Evolutionary conservation across 2,329 filamentous ascomycete species (phyloP).

Genomic region (Aspergillus ruber): DNA sequence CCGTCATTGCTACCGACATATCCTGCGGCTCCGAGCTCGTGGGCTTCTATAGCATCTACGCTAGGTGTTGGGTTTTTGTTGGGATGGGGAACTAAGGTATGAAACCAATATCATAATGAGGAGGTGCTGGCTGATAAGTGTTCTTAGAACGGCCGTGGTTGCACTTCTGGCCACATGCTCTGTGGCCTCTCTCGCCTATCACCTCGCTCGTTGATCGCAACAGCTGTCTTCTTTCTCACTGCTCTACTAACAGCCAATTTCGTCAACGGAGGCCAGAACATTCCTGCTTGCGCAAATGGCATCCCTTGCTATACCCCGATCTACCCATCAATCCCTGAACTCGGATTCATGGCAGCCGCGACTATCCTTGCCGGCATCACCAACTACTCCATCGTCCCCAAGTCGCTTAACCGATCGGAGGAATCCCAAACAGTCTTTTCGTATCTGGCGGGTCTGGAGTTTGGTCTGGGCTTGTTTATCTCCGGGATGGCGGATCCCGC

Average conservation of each 20-base stretch:
- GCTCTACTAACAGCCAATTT: constrained; percentile 40
- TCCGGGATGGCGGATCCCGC: constrained; percentile 46
- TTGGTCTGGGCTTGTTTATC: constrained; percentile 47
- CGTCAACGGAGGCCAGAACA: constrained; percentile 25
- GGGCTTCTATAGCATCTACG: constrained; percentile 31
- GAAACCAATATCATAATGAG: too few relatives aligned
- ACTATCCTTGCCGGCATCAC: constrained; percentile 23
- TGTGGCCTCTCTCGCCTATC: constrained; percentile 47
- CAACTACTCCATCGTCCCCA: constrained; percentile 30
- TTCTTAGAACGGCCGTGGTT: constrained; percentile 41
- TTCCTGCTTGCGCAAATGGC: constrained; percentile 33
- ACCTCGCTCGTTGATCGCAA: constrained; percentile 44
- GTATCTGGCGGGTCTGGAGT: constrained; percentile 44
- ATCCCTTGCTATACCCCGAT: constrained; percentile 42
- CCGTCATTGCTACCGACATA: constrained; percentile 42
- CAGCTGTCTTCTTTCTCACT: constrained; percentile 38
- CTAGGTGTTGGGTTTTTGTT: constrained; percentile 39
- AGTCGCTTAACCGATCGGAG: constrained; percentile 20
- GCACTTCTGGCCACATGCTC: constrained; percentile 52
- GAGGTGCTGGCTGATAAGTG: neutral
- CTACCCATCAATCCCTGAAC: constrained; percentile 35
- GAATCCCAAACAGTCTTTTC: constrained; percentile 32
- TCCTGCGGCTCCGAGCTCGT: constrained; percentile 29
- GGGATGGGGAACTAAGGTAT: constrained; percentile 50
- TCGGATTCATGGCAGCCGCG: constrained; percentile 29